Evolutionary conservation across 2,329 filamentous ascomycete species (phyloP).

Genomic region (Aspergillus felis): DNA sequence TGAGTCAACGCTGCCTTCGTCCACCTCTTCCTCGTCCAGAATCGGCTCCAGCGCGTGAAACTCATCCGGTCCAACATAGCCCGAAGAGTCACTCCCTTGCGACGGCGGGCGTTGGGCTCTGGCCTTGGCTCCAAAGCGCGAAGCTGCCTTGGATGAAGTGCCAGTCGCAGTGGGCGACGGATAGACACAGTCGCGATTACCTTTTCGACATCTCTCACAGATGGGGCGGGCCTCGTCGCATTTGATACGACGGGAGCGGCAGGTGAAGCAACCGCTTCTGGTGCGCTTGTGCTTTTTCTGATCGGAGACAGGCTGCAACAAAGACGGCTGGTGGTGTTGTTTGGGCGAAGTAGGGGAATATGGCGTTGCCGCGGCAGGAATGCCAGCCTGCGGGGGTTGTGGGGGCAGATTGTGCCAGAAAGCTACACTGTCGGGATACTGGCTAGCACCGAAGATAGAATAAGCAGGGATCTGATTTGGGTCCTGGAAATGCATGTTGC

Average conservation of each 20-base stretch:
- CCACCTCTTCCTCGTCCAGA: constrained; percentile 43
- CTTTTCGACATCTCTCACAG: constrained; percentile 90
- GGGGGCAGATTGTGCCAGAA: constrained; percentile 40
- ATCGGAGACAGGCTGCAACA: constrained; percentile 46
- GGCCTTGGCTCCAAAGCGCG: constrained; percentile 41
- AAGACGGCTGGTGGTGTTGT: constrained; percentile 23
- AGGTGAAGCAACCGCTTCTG: constrained; percentile 90
- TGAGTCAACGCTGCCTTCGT: constrained; percentile 18
- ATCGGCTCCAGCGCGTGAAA: constrained; percentile 37
- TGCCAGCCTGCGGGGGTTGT: constrained; percentile 14
- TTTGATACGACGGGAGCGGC: constrained; percentile 83
- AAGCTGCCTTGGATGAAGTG: constrained; percentile 41
- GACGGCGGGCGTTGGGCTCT: constrained; percentile 36
- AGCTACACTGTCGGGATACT: constrained; percentile 41
- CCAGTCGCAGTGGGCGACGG: constrained; percentile 54
- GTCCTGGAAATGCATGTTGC: constrained; percentile 22
- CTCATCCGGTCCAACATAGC: constrained; percentile 43
- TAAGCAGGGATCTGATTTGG: constrained; percentile 27
- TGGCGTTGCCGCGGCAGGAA: constrained; percentile 10
- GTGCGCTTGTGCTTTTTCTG: constrained; percentile 91
- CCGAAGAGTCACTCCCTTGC: constrained; percentile 49
- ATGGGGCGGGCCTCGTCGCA: constrained; percentile 86
- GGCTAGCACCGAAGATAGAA: constrained; percentile 31
- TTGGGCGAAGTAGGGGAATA: constrained; percentile 17
- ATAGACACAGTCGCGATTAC: constrained; percentile 84